These are phyloP conservation scores for Neurospora sp. DNA, from an alignment of 495 filamentous ascomycete genomes.

Conservation along the genomic window DNA sequence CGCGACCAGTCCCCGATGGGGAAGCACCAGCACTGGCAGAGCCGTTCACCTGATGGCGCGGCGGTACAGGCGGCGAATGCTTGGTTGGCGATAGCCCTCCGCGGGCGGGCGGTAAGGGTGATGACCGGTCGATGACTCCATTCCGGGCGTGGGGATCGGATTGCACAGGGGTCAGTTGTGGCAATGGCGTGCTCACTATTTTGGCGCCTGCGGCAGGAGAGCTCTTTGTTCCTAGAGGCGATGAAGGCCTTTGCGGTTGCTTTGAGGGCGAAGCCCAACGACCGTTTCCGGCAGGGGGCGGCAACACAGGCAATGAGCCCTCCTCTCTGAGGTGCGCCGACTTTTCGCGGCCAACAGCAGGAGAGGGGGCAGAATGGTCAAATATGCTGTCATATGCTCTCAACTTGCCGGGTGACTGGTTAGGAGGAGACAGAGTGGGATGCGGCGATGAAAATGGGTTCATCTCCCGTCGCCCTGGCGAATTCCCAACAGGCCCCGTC, in stretches of 20 bases:
- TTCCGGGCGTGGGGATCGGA: conserved; percentile 4
- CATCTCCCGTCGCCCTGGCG: conserved; percentile 4
- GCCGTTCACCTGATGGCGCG: conserved; percentile 13
- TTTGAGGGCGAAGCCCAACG: conserved; percentile 20
- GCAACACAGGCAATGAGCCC: conserved; percentile 5
- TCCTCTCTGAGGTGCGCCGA: conserved; percentile 3
- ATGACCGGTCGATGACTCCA: conserved; percentile 12
- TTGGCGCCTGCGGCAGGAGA: conserved; percentile 3
- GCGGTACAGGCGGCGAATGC: conserved; percentile 41
- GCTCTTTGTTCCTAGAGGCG: conserved; percentile 25
- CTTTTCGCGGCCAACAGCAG: conserved; percentile 1
- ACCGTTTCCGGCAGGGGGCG: conserved; percentile 17
- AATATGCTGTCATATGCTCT: conserved; percentile 32
- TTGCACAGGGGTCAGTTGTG: conserved; percentile 15
- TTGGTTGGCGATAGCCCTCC: conserved; percentile 72
- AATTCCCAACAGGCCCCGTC: not conserved
- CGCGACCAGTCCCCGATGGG: conserved; percentile 13
- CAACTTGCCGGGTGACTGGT: conserved; percentile 28
- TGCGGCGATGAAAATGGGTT: conserved; percentile 36
- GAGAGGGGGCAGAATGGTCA: conserved; percentile 17
- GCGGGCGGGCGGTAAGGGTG: conserved; percentile 42
- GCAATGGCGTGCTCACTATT: conserved; percentile 14
- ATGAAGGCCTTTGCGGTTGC: conserved; percentile 16
- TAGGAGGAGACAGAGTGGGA: conserved; percentile 31
- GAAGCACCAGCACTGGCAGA: conserved; percentile 8